Evolutionary conservation across 495 filamentous ascomycete species (phyloP).

Genomic region (Podospora tetraspora): DNA sequence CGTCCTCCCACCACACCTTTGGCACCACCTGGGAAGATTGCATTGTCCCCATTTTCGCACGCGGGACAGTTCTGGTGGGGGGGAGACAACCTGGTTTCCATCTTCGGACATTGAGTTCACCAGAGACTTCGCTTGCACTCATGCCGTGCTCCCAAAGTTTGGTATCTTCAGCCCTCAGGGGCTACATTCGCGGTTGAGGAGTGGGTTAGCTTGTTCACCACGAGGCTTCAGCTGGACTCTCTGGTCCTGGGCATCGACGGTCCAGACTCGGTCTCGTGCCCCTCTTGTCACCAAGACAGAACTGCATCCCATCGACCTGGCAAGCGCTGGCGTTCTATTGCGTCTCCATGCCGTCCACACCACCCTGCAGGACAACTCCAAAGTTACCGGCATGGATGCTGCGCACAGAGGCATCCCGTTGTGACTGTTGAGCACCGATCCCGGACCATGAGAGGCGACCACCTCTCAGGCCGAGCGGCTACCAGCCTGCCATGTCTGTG

Average conservation of each 20-base stretch:
- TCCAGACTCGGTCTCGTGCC: not conserved
- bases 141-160: not conserved
- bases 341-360: not conserved
- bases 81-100: not conserved
- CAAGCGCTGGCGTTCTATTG: slow-evolving; percentile 9
- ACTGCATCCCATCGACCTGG: not conserved
- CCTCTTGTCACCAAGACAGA: not conserved
- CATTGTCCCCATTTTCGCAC: not conserved
- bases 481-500: slow-evolving; percentile 1
- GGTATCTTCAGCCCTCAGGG: not conserved
- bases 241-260: not conserved
- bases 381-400: not conserved
- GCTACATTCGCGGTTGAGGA: not conserved
- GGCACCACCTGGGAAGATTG: not conserved
- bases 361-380: not conserved
- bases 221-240: not conserved
- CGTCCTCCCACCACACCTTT: not conserved
- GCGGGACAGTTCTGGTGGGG: not conserved
- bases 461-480: not conserved
- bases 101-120: not conserved
- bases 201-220: not conserved
- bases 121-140: not conserved
- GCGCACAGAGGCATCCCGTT: not conserved
- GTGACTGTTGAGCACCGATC: slow-evolving; percentile 4
- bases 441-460: not conserved